Base-by-base conservation (phyloP, 257 asterid species). In the Primulina eburnea region DNA sequence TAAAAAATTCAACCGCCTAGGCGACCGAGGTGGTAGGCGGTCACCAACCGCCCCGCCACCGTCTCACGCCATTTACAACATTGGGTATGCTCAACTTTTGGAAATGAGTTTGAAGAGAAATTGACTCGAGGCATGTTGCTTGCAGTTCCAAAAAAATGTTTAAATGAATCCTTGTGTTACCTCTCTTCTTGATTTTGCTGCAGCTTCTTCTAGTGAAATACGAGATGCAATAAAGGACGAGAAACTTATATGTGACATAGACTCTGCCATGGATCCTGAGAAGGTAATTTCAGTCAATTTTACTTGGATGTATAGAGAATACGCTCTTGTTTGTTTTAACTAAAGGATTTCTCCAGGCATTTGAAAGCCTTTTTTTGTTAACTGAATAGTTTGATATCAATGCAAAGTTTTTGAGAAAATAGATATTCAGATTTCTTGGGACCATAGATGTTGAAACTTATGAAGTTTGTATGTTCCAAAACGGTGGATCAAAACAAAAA, bases 141-240 rank as follows among this genome's bases (percentile, higher is more conserved):
- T 21, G 8, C 7, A 55, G 29, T 64, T 34, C 43, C 52, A 12
- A 68, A 53, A 52, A 53, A 10, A 29, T 24, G 52, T 14, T 2
- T 69, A 14, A 5, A 56, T 68, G 40, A 35, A 64, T 24, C 10
- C 28, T 17, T 1, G n/a, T 18, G 18, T 34, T 7, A 52, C 40
- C 68, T 21, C 64, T 60, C 26, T 65, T 67, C 37, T 69, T 53
- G 53, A 53, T 70, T 64, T 68, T n/a, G 11, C 21, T 72, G 82
- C 86, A 90, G 97, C 94, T 67, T 73, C 88, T 18, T 88, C 89
- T 17, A 65, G 71, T 64, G 92, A 90, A 77, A 90, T 90, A 24
- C 80, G 84, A 17, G 87, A 85, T 66, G 76, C 83, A 16, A 2
- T 86, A 40, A 82, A 84, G 83, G 81, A 79, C 53, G 81, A 86